Evolutionary conservation across 2,329 filamentous ascomycete genomes (phyloP).

Genomic region (Sporothrix humicola): DNA sequence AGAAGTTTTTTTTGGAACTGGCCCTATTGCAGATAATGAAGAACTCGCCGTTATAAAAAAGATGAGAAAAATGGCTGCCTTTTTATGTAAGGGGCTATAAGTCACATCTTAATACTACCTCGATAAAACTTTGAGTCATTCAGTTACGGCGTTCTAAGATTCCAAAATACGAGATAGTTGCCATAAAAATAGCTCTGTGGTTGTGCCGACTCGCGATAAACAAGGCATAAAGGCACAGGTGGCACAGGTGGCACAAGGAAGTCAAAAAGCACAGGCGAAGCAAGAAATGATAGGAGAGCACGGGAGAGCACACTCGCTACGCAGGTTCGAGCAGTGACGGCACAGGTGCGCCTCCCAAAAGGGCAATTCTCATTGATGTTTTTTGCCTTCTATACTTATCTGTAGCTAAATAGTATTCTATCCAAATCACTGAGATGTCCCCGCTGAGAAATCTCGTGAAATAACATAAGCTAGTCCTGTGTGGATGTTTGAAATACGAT

Average conservation of each 20-base stretch:
- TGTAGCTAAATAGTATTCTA: background rate
- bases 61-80: too few relatives aligned
- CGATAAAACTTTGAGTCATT: slow-evolving; percentile 12
- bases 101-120: background rate
- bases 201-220: background rate
- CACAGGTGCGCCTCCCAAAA: too few relatives aligned
- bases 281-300: slow-evolving; percentile 9
- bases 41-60: too few relatives aligned
- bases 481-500: too few relatives aligned
- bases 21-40: too few relatives aligned
- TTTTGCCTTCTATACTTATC: slow-evolving; percentile 14
- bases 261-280: slow-evolving; percentile 16
- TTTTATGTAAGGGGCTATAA: too few relatives aligned
- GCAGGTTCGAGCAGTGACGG: too few relatives aligned
- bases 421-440: too few relatives aligned
- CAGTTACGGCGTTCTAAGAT: slow-evolving; percentile 13
- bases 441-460: too few relatives aligned
- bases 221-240: slow-evolving; percentile 16
- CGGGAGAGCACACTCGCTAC: slow-evolving; percentile 14
- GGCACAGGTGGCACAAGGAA: background rate
- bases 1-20: too few relatives aligned
- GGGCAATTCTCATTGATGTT: background rate
- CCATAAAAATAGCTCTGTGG: background rate
- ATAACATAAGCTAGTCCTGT: too few relatives aligned
- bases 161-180: slow-evolving; percentile 15